Conservation (phyloP, 2,329 filamentous ascomycete species). For the Cladophialophora psammophila region DNA sequence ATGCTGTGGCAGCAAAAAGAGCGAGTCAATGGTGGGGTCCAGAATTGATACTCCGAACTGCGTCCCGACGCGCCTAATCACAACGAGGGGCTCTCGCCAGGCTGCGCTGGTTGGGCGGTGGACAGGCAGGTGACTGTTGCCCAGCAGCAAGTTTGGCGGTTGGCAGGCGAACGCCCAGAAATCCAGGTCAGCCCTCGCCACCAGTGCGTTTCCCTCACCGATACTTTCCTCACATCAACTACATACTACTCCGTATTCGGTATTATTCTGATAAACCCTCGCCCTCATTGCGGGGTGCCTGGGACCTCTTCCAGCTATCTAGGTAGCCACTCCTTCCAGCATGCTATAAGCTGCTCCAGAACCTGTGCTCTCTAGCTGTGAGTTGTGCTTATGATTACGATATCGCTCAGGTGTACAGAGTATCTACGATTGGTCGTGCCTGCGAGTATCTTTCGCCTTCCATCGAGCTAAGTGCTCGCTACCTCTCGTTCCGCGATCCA, state of each 20-base stretch:
- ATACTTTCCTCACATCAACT: neutral
- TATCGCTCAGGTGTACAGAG: neutral
- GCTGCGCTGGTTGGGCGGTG: neutral
- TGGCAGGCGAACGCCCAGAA: conserved; percentile 17
- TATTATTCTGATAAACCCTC: neutral
- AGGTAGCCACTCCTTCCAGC: neutral
- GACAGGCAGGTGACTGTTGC: too few relatives aligned
- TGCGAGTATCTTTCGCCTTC: neutral
- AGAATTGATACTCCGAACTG: conserved; percentile 12
- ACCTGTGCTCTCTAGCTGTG: neutral
- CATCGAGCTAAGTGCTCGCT: neutral
- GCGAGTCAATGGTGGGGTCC: conserved; percentile 17
- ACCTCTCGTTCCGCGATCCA: neutral
- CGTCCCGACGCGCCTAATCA: conserved; percentile 3
- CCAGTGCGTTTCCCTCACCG: neutral
- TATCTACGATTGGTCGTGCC: neutral
- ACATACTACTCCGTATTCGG: neutral
- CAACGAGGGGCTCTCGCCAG: conserved; percentile 15
- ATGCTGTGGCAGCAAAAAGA: conserved; percentile 12
- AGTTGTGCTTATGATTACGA: neutral
- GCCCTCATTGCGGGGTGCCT: neutral
- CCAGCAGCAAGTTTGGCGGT: neutral
- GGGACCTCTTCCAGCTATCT: neutral
- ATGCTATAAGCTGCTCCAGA: neutral
- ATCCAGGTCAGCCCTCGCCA: neutral